Evolutionary conservation across 148 eudicot species (phyloP).

Genomic region (Rhododendron ferrugineum): DNA sequence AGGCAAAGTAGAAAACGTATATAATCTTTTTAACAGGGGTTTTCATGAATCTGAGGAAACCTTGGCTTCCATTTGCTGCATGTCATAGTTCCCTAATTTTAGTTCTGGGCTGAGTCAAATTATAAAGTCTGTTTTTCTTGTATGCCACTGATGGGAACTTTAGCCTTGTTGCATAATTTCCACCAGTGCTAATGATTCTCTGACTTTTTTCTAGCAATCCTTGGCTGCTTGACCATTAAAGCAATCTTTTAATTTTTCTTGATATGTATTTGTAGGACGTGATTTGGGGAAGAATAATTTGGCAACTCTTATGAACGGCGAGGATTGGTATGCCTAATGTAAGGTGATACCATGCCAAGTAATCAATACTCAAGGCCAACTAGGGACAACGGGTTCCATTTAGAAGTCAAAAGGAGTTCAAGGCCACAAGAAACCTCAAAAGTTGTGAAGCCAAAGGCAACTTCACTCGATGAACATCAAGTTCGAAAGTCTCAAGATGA

Average conservation of each 20-base stretch:
- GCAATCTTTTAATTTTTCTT: not conserved
- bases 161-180: not conserved
- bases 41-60: not conserved
- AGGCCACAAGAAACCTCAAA: constrained; percentile 31
- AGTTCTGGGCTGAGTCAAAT: not conserved
- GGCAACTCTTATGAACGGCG: not conserved
- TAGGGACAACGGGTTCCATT: constrained; percentile 22
- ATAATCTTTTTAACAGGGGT: not conserved
- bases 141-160: not conserved
- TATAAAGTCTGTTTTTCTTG: not conserved
- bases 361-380: constrained; percentile 11
- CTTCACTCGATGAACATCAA: constrained; percentile 23
- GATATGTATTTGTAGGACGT: not conserved
- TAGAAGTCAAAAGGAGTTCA: constrained; percentile 32
- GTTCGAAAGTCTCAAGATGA: constrained; percentile 41
- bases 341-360: constrained; percentile 30
- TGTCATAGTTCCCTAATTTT: not conserved
- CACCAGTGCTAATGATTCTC: not conserved
- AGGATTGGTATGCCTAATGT: not conserved
- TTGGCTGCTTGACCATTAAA: not conserved
- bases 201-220: not conserved
- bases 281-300: not conserved
- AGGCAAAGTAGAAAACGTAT: not conserved
- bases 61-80: not conserved
- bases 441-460: constrained; percentile 32